Percentiles rank a stretch among this genome's conserved stretches.
Conservation (phyloP, 1,139 yeast genomes). For the Debaryomyces robertsiae region DNA sequence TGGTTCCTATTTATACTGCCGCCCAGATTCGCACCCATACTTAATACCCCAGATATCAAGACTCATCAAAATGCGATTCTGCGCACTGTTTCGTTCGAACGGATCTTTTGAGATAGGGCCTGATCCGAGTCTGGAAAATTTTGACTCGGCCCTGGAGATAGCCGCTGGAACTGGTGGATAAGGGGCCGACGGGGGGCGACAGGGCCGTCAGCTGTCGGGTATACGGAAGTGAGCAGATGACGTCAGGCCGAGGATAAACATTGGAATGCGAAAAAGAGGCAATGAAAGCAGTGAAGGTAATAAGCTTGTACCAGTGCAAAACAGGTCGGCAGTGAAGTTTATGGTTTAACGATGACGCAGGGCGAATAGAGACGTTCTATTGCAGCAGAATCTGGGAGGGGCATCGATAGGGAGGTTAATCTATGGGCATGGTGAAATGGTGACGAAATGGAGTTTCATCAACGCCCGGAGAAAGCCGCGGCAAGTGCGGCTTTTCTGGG, state of each 20-base stretch:
- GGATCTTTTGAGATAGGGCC: constrained; percentile 10
- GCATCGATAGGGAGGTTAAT: too few relatives aligned
- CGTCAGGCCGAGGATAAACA: not conserved
- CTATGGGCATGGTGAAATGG: too few relatives aligned
- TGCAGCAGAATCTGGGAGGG: too few relatives aligned
- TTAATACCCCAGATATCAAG: constrained; percentile 11
- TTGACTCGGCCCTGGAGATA: constrained; percentile 4
- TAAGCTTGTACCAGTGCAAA: too few relatives aligned
- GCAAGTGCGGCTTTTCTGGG: too few relatives aligned
- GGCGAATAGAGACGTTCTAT: too few relatives aligned
- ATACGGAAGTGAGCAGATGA: not conserved
- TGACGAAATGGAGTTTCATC: too few relatives aligned
- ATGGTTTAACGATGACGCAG: too few relatives aligned
- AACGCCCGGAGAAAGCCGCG: too few relatives aligned
- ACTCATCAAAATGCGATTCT: not conserved
- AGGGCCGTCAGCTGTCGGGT: not conserved
- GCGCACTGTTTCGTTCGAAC: constrained; percentile 16
- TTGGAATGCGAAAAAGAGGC: not conserved
- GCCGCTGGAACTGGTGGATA: not conserved
- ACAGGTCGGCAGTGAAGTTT: too few relatives aligned
- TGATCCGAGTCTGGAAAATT: constrained; percentile 8
- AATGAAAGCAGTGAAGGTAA: too few relatives aligned
- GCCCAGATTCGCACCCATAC: not conserved
- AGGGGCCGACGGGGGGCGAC: not conserved
- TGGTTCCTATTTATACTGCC: constrained; percentile 7